Percentiles rank a stretch among this genome's conserved stretches.
phyloP scores from a whole-genome alignment of 1,284 basidiomycete species.

The Tremellales sp. region DNA sequence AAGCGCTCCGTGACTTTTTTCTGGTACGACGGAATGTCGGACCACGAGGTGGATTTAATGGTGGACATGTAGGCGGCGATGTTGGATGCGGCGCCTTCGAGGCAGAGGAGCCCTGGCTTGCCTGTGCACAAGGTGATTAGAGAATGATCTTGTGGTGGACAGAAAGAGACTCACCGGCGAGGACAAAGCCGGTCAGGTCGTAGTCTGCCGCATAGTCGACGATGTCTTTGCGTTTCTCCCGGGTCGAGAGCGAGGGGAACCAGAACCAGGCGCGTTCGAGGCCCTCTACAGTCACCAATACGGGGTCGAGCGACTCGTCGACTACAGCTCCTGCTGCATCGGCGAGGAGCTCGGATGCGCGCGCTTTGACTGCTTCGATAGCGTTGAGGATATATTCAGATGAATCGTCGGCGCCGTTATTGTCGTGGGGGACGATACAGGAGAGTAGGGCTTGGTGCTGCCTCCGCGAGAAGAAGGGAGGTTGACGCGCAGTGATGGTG shows the following conservation, averaged over 20 bases:
- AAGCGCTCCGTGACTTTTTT: constrained; percentile 51
- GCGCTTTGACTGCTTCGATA: constrained; percentile 20
- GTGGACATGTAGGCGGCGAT: constrained; percentile 48
- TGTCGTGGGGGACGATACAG: constrained; percentile 1
- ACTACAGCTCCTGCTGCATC: background rate
- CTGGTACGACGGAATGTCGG: constrained; percentile 50
- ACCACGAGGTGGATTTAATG: constrained; percentile 51
- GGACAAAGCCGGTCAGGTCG: constrained; percentile 48
- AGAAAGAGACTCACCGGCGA: constrained; percentile 36
- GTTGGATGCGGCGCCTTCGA: constrained; percentile 45
- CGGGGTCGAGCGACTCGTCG: background rate
- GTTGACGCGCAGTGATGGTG: constrained; percentile 21
- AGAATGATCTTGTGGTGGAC: background rate
- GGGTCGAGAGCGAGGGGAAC: constrained; percentile 47
- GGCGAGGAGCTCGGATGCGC: constrained; percentile 1
- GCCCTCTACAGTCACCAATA: constrained; percentile 6
- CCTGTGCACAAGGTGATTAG: constrained; percentile 22
- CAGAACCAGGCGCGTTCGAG: constrained; percentile 48
- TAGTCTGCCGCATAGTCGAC: constrained; percentile 44
- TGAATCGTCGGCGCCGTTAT: too few species aligned
- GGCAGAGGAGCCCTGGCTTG: constrained; percentile 50
- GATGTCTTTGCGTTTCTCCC: constrained; percentile 48
- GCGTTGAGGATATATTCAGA: constrained; percentile 31
- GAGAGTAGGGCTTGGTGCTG: constrained; percentile 14
- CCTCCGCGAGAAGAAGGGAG: constrained; percentile 19